Conservation (phyloP, 192 early-diverging fungal species). For the Linnemannia schmuckeri region DNA sequence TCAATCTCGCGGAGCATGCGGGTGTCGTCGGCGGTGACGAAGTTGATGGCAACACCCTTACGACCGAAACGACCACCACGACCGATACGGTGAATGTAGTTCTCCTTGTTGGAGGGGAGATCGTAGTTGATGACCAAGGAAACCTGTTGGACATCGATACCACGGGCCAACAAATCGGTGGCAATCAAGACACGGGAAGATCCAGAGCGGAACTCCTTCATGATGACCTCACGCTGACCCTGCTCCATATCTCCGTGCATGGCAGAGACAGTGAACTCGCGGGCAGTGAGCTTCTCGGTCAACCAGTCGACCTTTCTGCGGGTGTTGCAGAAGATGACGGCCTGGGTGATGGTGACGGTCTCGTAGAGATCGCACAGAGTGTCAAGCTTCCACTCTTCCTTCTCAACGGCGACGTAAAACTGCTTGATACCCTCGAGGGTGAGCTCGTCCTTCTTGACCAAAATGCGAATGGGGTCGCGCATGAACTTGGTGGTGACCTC, state of each 20-base stretch:
- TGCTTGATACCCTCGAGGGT: constrained; percentile 95
- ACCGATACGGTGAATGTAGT: constrained; percentile 99
- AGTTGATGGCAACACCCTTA: constrained; percentile 99
- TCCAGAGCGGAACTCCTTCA: constrained; percentile 99
- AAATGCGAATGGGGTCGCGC: constrained; percentile 98
- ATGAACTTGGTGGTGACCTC: constrained; percentile 98
- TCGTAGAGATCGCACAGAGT: constrained; percentile 99
- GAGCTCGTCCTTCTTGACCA: constrained; percentile 98
- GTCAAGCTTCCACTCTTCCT: constrained; percentile 99
- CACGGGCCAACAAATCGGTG: constrained; percentile 98
- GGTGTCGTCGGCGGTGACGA: constrained; percentile 97
- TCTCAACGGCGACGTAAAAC: constrained; percentile 98
- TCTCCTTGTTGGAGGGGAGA: constrained; percentile 95
- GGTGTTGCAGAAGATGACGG: constrained; percentile 99
- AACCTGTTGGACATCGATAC: constrained; percentile 99
- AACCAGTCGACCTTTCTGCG: constrained; percentile 99
- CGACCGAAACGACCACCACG: constrained; percentile 99
- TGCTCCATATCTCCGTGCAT: constrained; percentile 99
- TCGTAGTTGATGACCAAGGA: constrained; percentile 96
- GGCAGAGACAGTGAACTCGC: constrained; percentile 96
- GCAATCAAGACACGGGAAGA: constrained; percentile 98
- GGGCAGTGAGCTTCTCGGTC: constrained; percentile 93
- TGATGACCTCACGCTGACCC: constrained; percentile 94
- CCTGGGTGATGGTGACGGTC: constrained; percentile 97
- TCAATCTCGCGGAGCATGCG: constrained; percentile 85